Evolutionary conservation across 805 yeast genomes (phyloP).

Genomic region (Pichia insulana): DNA sequence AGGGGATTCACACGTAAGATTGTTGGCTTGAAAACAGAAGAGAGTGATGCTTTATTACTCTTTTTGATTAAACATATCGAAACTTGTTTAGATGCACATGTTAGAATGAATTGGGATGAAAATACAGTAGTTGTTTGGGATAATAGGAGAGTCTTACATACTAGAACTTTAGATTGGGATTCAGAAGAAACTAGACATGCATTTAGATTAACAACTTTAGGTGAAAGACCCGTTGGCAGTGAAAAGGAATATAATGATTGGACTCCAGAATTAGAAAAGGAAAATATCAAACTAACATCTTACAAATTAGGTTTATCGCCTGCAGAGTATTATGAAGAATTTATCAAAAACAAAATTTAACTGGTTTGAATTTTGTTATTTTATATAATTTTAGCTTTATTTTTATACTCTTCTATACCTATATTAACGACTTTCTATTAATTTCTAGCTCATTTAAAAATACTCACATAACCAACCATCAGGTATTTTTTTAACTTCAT

Average conservation of each 20-base stretch:
- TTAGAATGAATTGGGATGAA: constrained; percentile 65
- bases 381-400: neutral
- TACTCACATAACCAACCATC: constrained; percentile 10
- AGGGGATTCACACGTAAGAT: constrained; percentile 56
- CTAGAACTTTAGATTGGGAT: constrained; percentile 68
- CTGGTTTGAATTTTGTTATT: neutral
- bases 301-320: constrained; percentile 14
- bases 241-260: constrained; percentile 25
- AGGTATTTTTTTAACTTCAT: neutral
- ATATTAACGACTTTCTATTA: too few relatives aligned
- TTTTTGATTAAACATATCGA: constrained; percentile 46
- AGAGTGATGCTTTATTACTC: constrained; percentile 51
- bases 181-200: constrained; percentile 60
- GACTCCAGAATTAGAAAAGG: constrained; percentile 23
- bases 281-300: constrained; percentile 11
- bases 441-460: too few relatives aligned
- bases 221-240: constrained; percentile 49
- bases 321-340: constrained; percentile 13
- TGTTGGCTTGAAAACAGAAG: constrained; percentile 65
- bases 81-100: constrained; percentile 50
- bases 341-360: neutral
- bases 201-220: constrained; percentile 65
- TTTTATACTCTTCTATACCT: too few relatives aligned
- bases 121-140: constrained; percentile 71
- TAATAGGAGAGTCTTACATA: constrained; percentile 60